A percentile compares a stretch with the other conserved stretches of the same genome.
phyloP scores from a whole-genome alignment of 768 basidiomycete species.

The Paxillus rubicundulus region DNA sequence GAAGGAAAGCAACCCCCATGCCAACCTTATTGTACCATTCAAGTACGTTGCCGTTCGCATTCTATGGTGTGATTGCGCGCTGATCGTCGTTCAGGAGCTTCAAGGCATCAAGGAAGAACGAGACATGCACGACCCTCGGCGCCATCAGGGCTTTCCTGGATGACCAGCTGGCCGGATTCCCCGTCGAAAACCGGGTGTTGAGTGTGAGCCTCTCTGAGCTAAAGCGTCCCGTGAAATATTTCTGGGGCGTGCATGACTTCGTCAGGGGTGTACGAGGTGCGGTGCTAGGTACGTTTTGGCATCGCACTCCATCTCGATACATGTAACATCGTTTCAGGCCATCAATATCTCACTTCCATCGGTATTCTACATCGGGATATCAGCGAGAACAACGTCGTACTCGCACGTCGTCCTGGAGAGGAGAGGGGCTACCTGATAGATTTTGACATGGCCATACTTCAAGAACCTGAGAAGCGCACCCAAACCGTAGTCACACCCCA shows the following conservation, averaged over 20 bases:
- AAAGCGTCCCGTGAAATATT: constrained; percentile 11
- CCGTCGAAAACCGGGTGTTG: constrained; percentile 4
- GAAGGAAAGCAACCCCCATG: neutral
- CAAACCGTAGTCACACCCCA: neutral
- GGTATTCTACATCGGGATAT: constrained; percentile 34
- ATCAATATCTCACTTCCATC: constrained; percentile 10
- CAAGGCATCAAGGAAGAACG: neutral
- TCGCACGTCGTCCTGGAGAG: constrained; percentile 10
- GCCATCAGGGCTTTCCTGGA: constrained; percentile 5
- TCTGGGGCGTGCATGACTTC: constrained; percentile 19
- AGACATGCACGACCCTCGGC: neutral
- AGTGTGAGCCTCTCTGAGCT: constrained; percentile 1
- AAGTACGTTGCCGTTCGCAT: neutral
- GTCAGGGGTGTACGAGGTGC: constrained; percentile 15
- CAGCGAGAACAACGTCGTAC: constrained; percentile 35
- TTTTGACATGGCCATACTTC: constrained; percentile 20
- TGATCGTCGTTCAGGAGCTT: neutral
- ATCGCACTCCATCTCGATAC: neutral
- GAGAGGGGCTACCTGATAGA: constrained; percentile 32
- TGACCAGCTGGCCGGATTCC: neutral
- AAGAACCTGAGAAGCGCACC: neutral
- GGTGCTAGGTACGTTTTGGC: constrained; percentile 6
- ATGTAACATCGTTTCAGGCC: constrained; percentile 6
- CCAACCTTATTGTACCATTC: neutral
- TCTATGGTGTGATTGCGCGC: neutral